phyloP scores from a whole-genome alignment of 441 rosid genomes.

The Bruguiera hainesii region DNA sequence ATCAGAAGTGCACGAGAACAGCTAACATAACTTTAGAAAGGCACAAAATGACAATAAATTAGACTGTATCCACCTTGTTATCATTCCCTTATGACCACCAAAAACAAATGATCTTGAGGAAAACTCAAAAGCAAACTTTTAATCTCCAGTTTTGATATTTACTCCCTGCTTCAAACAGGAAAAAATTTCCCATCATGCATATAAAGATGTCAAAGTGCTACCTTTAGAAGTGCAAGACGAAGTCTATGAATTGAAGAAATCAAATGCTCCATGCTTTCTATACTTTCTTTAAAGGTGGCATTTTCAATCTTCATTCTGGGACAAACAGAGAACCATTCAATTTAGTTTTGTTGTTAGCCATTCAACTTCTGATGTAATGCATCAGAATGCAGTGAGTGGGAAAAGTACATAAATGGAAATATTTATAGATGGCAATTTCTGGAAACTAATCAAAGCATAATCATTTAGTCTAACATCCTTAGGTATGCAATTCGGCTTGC shows the following conservation, averaged over 20 bases:
- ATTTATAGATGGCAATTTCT: background rate
- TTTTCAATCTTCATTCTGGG: slow-evolving; percentile 85
- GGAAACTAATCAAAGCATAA: background rate
- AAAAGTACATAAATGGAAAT: background rate
- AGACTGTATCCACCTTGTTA: background rate
- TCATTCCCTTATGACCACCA: background rate
- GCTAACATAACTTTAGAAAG: too few species aligned
- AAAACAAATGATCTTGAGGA: background rate
- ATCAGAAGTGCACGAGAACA: too few species aligned
- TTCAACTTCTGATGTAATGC: background rate
- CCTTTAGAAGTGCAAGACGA: slow-evolving; percentile 76
- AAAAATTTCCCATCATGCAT: background rate
- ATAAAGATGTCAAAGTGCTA: slow-evolving; percentile 18
- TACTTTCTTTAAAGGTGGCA: slow-evolving; percentile 81
- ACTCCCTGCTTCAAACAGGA: background rate
- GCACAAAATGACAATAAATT: background rate
- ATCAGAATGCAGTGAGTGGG: background rate
- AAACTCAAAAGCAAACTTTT: slow-evolving; percentile 1
- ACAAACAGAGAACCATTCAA: slow-evolving; percentile 18
- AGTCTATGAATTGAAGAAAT: slow-evolving; percentile 81
- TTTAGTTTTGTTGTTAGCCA: background rate
- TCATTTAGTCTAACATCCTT: background rate
- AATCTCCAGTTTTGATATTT: background rate
- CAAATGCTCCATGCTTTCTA: slow-evolving; percentile 79
- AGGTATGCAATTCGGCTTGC: slow-evolving; percentile 5